Evolutionary conservation across 208 protist species (phyloP), one percentile per base, ranked within the genome.

Genomic region (Trypanosoma scelopori): DNA sequence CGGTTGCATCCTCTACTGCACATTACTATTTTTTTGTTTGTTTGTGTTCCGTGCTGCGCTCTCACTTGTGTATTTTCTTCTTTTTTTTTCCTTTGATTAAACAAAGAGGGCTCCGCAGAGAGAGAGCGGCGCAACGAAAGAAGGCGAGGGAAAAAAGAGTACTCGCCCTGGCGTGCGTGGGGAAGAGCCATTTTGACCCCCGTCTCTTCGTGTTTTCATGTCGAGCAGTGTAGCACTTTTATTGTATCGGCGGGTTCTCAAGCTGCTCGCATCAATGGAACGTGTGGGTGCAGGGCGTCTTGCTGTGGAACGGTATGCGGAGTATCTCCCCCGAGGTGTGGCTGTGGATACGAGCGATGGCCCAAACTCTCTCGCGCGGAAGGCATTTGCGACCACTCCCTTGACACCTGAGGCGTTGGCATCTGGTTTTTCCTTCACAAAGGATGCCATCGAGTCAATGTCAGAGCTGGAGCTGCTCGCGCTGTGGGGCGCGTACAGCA

Each of bases 391-490:
- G 41, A 63, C 35, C 3, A 56, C 70, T 9, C 35, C 55, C 15
- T 66, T 55, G 22, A 63, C 61, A 12, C 5, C 69, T 2, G 49
- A 64, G n/a, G 37, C 60, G 15, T 47, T 84, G 27, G 39, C 64
- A 11, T 79, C 65, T 48, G 78, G 58, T 15, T 89, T 89, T 59
- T 50, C 52, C 12, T 89, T 89, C 65, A n/a, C 85, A 25, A 82
- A 81, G 32, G 79, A 82, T 35, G 69, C 68, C 16, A 42, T 23
- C 6, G 61, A 71, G 35, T 81, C 78, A 3, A 39, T 85, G 20
- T 71, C 71, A 25, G 67, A 73, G 13, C 58, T 89, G 30, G 76
- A 83, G 68, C 62, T 84, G 35, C 70, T 80, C 42, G 63, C 66
- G 18, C 71, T 78, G 16, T 89, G 82, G 82, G 50, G 82, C 45